Evolutionary conservation across 768 basidiomycete species (phyloP), one percentile per base, ranked within the genome.

Genomic region (Calocybe cyanea): DNA sequence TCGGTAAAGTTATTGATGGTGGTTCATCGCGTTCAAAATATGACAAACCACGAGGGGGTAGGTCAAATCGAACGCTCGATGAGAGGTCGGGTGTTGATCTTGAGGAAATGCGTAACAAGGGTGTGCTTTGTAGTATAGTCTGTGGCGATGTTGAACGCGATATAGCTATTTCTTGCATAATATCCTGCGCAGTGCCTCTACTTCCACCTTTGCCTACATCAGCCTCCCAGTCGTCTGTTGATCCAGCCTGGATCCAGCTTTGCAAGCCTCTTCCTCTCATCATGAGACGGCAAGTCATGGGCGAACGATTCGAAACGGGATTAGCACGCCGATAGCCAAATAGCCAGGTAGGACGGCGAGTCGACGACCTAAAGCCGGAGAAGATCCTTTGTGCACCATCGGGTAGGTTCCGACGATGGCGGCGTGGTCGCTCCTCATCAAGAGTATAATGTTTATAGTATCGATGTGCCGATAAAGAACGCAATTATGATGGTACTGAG

Each of bases 201-300:
- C 7, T 37, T 21, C 19, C 37, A 15, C 31, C 25, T 2, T 19
- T 21, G 15, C 24, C 46, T 33, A 28, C 39, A 25, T 63, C 65
- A 36, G 55, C 49, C 28, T 70, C 72, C 72, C 74, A 80, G 48
- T 74, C 75, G 45, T 77, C 77, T 30, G 65, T 63, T 30, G 68
- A 74, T 30, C 69, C 66, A 32, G 78, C 71, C 49, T 70, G 70
- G 18, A 78, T 63, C 80, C 80, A 81, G 21, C 78, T 76, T 37
- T 65, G 63, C 38, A 56, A 60, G 49, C 57, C 54, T 46, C 56
- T 47, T 10, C 56, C 56, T 33, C 58, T 60, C 52, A 49, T 41
- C 36, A 47, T 47, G 17, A 35, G 48, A 19, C 50, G 49, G 25
- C 46, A 37, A 3, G 34, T 17, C 25, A 36, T 42, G 43, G 30